These are phyloP conservation scores for Exophiala xenobiotica DNA, from an alignment of 2,329 filamentous ascomycete genomes.

Conservation along the genomic window DNA sequence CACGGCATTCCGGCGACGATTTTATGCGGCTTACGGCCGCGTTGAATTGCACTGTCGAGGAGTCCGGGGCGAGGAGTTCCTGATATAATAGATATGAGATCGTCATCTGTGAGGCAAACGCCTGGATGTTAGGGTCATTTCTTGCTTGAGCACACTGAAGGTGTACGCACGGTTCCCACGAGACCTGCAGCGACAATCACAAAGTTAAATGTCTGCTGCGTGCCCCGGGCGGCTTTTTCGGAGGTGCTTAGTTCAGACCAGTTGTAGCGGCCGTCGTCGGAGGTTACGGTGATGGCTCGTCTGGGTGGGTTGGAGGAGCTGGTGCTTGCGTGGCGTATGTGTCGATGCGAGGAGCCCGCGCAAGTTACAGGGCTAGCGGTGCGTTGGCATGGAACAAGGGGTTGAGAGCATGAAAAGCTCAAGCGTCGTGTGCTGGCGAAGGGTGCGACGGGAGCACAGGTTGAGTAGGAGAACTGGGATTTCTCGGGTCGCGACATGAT, in stretches of 20 bases:
- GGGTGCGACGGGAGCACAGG: too few relatives aligned
- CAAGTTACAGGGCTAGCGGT: too few relatives aligned
- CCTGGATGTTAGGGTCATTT: neutral
- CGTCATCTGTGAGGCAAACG: slow-evolving; percentile 63
- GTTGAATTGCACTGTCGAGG: slow-evolving; percentile 85
- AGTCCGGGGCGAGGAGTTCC: slow-evolving; percentile 81
- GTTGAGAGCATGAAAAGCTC: too few relatives aligned
- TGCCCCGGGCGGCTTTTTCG: slow-evolving; percentile 81
- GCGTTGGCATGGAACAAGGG: too few relatives aligned
- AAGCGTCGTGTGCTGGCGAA: too few relatives aligned
- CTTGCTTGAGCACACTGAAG: neutral
- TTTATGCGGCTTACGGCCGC: slow-evolving; percentile 78
- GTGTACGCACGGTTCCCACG: slow-evolving; percentile 65
- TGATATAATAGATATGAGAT: slow-evolving; percentile 75
- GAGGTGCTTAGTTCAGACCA: slow-evolving; percentile 73
- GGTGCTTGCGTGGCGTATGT: slow-evolving; percentile 28
- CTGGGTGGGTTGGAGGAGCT: slow-evolving; percentile 45
- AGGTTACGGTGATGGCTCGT: slow-evolving; percentile 75
- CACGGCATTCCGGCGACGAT: slow-evolving; percentile 66
- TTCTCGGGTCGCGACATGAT: neutral
- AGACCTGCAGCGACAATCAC: slow-evolving; percentile 72
- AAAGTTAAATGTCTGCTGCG: slow-evolving; percentile 89
- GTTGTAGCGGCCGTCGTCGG: slow-evolving; percentile 77
- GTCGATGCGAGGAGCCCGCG: too few relatives aligned
- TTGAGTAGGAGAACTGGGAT: neutral